Evolutionary conservation across 768 basidiomycete genomes (phyloP).

Genomic region (Calocybe indica): DNA sequence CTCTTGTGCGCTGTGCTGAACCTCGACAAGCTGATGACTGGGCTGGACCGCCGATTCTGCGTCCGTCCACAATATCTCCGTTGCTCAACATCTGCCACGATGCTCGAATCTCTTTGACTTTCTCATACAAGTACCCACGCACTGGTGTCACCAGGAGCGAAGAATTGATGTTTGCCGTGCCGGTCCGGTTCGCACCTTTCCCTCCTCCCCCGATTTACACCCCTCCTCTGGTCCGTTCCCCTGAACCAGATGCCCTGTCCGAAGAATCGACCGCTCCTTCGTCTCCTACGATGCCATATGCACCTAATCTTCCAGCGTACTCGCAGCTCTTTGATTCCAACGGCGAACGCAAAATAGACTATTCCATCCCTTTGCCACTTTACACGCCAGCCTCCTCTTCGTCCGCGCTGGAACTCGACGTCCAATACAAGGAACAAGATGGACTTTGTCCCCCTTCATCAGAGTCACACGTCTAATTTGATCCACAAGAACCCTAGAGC

Average conservation of each 20-base stretch:
- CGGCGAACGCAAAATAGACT: slow-evolving; percentile 69
- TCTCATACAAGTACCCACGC: slow-evolving; percentile 45
- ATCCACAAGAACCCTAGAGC: background rate
- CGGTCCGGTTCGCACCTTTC: slow-evolving; percentile 42
- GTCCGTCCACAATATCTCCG: slow-evolving; percentile 46
- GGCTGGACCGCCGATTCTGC: slow-evolving; percentile 30
- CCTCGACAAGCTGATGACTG: slow-evolving; percentile 28
- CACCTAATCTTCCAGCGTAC: slow-evolving; percentile 57
- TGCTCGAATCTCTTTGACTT: slow-evolving; percentile 45
- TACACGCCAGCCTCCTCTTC: slow-evolving; percentile 41
- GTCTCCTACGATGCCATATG: slow-evolving; percentile 10
- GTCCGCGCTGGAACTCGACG: slow-evolving; percentile 1
- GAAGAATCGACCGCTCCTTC: slow-evolving; percentile 6
- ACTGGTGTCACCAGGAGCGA: slow-evolving; percentile 24
- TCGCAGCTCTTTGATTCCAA: slow-evolving; percentile 72
- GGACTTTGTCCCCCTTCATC: slow-evolving; percentile 4
- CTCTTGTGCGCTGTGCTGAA: slow-evolving; percentile 27
- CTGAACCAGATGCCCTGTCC: background rate
- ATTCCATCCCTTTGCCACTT: slow-evolving; percentile 54
- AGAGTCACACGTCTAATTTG: background rate
- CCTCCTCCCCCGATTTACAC: slow-evolving; percentile 23
- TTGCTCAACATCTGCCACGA: slow-evolving; percentile 54
- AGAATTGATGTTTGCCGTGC: slow-evolving; percentile 38
- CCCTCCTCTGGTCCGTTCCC: slow-evolving; percentile 8
- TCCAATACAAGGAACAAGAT: slow-evolving; percentile 1